A percentile compares a stretch with the other conserved stretches of the same genome.
Evolutionary conservation across 208 protist genomes (phyloP).

Genomic region (Spironucleus salmonicida): DNA sequence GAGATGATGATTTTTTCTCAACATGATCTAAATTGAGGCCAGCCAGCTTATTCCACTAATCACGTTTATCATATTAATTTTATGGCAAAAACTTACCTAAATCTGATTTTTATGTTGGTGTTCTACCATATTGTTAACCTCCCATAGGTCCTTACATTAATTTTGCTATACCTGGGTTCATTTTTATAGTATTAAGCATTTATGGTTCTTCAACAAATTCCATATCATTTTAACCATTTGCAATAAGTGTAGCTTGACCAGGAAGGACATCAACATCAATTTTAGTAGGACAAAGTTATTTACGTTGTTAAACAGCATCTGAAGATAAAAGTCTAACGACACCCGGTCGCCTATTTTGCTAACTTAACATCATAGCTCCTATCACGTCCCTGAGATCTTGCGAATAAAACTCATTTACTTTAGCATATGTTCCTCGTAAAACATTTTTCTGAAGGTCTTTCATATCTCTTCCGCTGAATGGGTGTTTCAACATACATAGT

Average conservation of each 20-base stretch:
- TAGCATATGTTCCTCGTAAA: constrained; percentile 29
- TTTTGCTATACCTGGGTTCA: neutral
- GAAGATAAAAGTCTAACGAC: neutral
- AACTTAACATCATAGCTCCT: neutral
- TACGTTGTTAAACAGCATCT: neutral
- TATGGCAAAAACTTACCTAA: too few relatives aligned
- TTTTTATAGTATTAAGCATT: neutral
- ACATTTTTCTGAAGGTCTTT: constrained; percentile 41
- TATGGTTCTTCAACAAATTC: neutral
- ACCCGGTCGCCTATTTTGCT: neutral
- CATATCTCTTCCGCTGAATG: constrained; percentile 38
- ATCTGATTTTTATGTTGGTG: too few relatives aligned
- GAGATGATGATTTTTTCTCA: too few relatives aligned
- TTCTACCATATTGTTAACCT: too few relatives aligned
- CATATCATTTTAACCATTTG: neutral
- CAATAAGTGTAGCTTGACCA: neutral
- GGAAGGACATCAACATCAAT: neutral
- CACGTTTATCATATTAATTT: too few relatives aligned
- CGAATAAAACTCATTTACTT: constrained; percentile 34
- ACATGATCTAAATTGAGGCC: too few relatives aligned
- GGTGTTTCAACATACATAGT: constrained; percentile 43
- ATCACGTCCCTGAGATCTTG: constrained; percentile 25
- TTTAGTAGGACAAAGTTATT: neutral
- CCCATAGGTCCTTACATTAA: neutral
- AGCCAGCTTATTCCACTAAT: too few relatives aligned